A percentile compares a stretch with the other conserved stretches of the same genome.
phyloP scores from a whole-genome alignment of 78 protist species.

The Chrysochromulina tobinii region DNA sequence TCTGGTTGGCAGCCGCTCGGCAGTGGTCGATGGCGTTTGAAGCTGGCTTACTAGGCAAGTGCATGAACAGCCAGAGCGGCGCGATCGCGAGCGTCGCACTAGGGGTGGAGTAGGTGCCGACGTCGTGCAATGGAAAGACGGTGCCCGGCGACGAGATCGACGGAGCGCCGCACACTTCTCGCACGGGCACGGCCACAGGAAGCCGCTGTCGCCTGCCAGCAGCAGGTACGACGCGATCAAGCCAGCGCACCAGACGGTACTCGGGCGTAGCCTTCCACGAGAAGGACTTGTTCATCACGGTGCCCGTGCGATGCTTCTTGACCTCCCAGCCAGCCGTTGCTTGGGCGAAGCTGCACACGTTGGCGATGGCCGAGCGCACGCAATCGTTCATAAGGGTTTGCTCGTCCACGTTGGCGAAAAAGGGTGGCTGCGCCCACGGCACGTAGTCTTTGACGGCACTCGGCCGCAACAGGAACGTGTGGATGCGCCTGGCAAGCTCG shows the following conservation, averaged over 20 bases:
- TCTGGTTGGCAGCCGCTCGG: too few relatives aligned
- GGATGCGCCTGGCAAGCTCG: slow-evolving; percentile 3
- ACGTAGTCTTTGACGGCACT: neutral
- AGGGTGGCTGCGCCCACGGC: slow-evolving; percentile 23
- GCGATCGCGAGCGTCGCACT: neutral
- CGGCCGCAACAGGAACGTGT: neutral
- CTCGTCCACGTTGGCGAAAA: slow-evolving; percentile 1
- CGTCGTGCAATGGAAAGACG: neutral
- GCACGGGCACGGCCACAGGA: too few relatives aligned
- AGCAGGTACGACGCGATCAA: neutral
- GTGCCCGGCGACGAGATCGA: too few relatives aligned
- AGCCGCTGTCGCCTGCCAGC: too few relatives aligned
- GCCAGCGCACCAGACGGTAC: neutral
- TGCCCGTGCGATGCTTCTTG: neutral
- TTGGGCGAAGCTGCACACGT: neutral
- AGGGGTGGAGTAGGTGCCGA: neutral
- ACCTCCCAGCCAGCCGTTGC: slow-evolving; percentile 17
- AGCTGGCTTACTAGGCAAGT: too few relatives aligned
- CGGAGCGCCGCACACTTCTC: too few relatives aligned
- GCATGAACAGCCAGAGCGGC: neutral
- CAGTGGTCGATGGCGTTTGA: too few relatives aligned
- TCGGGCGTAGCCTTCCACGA: neutral
- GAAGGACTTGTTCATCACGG: neutral
- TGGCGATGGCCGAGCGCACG: neutral
- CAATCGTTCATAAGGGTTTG: slow-evolving; percentile 13